Evolutionary conservation across 2,329 filamentous ascomycete genomes (phyloP).

Genomic region (Verticillium klebahnii): DNA sequence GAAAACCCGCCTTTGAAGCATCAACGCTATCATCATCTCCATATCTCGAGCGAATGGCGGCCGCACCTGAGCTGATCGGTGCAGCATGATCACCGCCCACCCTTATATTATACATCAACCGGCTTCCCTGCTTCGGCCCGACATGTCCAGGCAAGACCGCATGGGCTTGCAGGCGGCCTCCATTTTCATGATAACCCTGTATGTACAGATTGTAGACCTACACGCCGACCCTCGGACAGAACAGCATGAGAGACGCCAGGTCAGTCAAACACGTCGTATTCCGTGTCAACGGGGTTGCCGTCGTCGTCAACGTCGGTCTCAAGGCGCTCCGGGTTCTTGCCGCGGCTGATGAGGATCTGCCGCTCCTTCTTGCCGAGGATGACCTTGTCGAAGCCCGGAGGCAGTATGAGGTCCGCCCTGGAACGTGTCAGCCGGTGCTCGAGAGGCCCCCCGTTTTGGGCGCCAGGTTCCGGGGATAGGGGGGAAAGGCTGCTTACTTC

Average conservation of each 20-base stretch:
- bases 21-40: too few relatives aligned
- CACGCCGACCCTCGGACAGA: background rate
- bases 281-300: constrained; percentile 33
- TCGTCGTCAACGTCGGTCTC: constrained; percentile 40
- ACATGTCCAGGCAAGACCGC: too few relatives aligned
- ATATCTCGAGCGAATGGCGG: too few relatives aligned
- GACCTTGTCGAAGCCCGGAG: constrained; percentile 45
- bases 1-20: too few relatives aligned
- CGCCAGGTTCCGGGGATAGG: background rate
- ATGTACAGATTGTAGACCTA: background rate
- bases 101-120: too few relatives aligned
- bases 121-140: too few relatives aligned
- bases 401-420: constrained; percentile 37
- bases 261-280: background rate
- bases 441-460: too few relatives aligned
- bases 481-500: constrained; percentile 22
- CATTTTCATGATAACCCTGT: too few relatives aligned
- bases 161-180: too few relatives aligned
- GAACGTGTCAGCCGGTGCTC: background rate
- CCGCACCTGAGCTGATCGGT: too few relatives aligned
- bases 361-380: constrained; percentile 46
- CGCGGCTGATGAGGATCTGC: constrained; percentile 28
- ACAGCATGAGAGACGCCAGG: background rate
- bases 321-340: constrained; percentile 44
- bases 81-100: too few relatives aligned